phyloP scores from a whole-genome alignment of 1,284 basidiomycete genomes.

The Meira nashicola region DNA sequence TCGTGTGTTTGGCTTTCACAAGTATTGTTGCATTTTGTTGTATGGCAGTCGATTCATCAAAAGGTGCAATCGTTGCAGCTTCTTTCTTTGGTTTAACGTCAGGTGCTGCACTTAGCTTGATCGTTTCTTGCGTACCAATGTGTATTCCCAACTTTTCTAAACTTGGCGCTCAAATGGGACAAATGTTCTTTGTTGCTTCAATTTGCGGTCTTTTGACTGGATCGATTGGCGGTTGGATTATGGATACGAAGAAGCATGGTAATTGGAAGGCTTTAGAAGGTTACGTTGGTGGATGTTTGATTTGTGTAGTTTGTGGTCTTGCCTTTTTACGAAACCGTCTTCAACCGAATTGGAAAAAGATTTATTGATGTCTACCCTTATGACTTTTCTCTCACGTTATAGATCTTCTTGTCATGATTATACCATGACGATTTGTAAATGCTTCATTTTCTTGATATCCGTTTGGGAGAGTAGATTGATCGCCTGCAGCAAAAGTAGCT shows the following conservation, averaged over 20 bases:
- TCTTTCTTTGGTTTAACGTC: conserved; percentile 2
- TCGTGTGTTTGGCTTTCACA: background rate
- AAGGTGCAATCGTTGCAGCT: background rate
- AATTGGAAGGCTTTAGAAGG: too few relatives aligned
- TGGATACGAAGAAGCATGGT: background rate
- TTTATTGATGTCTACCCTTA: too few relatives aligned
- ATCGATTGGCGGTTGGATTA: conserved; percentile 8
- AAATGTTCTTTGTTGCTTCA: background rate
- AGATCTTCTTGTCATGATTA: background rate
- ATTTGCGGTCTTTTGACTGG: background rate
- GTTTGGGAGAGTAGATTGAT: background rate
- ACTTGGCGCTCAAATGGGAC: background rate
- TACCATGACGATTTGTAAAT: background rate
- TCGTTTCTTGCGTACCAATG: background rate
- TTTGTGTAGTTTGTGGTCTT: too few relatives aligned
- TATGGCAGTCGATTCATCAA: background rate
- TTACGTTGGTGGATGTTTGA: too few relatives aligned
- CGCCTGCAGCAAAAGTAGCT: background rate
- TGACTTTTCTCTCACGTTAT: too few relatives aligned
- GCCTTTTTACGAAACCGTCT: too few relatives aligned
- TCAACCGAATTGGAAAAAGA: too few relatives aligned
- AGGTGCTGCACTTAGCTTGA: background rate
- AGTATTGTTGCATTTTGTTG: background rate
- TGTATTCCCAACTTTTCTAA: background rate
- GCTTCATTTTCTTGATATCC: background rate